Conservation (phyloP, 768 basidiomycete genomes). For the Termitomyces sp. region DNA sequence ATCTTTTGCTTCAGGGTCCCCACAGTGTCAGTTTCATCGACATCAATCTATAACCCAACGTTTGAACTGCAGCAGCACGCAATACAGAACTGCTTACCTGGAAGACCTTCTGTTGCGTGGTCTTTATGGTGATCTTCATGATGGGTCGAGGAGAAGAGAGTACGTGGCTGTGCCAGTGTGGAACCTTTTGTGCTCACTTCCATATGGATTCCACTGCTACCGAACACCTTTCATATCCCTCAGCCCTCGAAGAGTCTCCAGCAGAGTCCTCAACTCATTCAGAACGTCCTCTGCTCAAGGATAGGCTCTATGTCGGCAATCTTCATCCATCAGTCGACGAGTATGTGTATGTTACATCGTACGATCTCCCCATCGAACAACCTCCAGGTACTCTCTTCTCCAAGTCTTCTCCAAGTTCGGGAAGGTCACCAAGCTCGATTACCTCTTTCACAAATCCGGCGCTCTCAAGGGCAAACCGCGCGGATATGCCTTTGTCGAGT, state of each 20-base stretch:
- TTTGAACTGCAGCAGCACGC: not conserved
- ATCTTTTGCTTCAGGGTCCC: conserved; percentile 83
- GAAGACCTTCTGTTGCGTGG: conserved; percentile 90
- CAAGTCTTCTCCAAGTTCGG: conserved; percentile 91
- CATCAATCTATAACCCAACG: conserved; percentile 55
- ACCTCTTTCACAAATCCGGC: conserved; percentile 92
- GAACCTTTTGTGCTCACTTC: not conserved
- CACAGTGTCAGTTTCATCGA: conserved; percentile 71
- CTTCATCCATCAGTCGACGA: conserved; percentile 84
- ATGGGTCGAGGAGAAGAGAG: conserved; percentile 19
- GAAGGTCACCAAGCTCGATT: conserved; percentile 89
- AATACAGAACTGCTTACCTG: conserved; percentile 38
- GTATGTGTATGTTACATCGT: conserved; percentile 33
- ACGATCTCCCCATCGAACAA: not conserved
- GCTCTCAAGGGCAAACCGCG: conserved; percentile 86
- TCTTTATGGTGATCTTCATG: conserved; percentile 96
- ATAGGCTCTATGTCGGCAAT: conserved; percentile 89
- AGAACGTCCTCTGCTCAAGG: conserved; percentile 43
- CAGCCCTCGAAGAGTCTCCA: conserved; percentile 6
- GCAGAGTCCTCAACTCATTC: conserved; percentile 17
- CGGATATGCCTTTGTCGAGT: conserved; percentile 95
- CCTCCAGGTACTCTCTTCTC: conserved; percentile 72
- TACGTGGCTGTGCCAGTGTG: conserved; percentile 7
- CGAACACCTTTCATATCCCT: conserved; percentile 21
- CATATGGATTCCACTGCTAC: conserved; percentile 7